Evolutionary conservation across 164 flowering plant genomes (phyloP), one percentile per base, ranked within the genome.

Genomic region (Warburgia ugandensis): DNA sequence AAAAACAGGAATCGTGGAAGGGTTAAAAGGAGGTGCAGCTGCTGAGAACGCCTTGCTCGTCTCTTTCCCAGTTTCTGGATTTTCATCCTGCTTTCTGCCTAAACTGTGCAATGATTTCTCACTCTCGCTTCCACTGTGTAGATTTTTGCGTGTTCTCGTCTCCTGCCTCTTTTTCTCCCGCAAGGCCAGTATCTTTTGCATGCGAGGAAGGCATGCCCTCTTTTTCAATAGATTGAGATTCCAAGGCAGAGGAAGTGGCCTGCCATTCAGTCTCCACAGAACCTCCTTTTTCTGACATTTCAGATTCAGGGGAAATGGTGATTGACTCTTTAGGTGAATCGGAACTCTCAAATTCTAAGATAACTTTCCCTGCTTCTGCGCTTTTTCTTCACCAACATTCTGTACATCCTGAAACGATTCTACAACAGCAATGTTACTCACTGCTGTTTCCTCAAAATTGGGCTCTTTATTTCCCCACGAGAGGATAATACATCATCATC

Each of bases 21-120:
- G 97, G 48, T 61, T 82, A 70, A 80, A 90, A 8, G 97, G 97
- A 43, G 60, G 76, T 45, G 97, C 97, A 23, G 80, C 71, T 33
- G 96, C 96, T 16, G 97, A 91, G 51, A 91, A 89, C 71, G 81
- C 84, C 45, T 80, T 77, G 32, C 76, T 78, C 43, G 76, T 79
- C 38, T 66, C 56, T 73, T 73, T 80, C 22, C 20, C 28, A 9
- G 69, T 19, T 31, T 71, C 80, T n/a, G n/a, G n/a, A 5, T 47
- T 28, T 29, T 41, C 36, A 21, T 36, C 29, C 22, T 68, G 50
- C 38, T 29, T n/a, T n/a, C n/a, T n/a, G n/a, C n/a, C n/a, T n/a
- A n/a, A n/a, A n/a, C n/a, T n/a, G n/a, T n/a, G n/a, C n/a, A n/a
- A 64, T 21, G 62, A 67, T 28, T 19, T 41, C 37, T 77, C 77